phyloP scores from a whole-genome alignment of 208 protist species.

The Trypanosomatidae sp. region DNA sequence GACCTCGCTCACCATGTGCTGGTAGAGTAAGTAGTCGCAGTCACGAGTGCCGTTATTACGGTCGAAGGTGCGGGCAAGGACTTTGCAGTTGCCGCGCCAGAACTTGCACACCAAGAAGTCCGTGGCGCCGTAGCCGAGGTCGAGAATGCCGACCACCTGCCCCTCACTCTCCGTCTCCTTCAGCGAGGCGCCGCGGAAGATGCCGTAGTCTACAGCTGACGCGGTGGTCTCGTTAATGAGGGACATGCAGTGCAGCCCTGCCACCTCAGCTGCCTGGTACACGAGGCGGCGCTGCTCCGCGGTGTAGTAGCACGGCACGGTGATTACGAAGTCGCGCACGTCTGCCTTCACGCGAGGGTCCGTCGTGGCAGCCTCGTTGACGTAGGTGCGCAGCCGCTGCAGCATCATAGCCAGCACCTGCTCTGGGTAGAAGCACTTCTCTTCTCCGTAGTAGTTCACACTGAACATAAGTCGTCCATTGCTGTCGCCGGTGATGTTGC shows the following conservation, averaged over 20 bases:
- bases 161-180: constrained; percentile 83
- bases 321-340: constrained; percentile 82
- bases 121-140: constrained; percentile 88
- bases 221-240: constrained; percentile 92
- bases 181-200: constrained; percentile 80
- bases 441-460: constrained; percentile 79
- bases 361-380: constrained; percentile 65
- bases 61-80: constrained; percentile 81
- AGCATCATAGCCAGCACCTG: constrained; percentile 93
- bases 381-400: constrained; percentile 75
- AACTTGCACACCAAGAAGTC: constrained; percentile 80
- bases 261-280: constrained; percentile 84
- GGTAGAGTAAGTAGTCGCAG: constrained; percentile 80
- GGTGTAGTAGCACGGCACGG: constrained; percentile 88
- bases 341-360: constrained; percentile 59
- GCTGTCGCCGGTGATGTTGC: constrained; percentile 57
- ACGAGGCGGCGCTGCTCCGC: constrained; percentile 80
- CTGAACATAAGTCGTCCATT: constrained; percentile 78
- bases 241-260: constrained; percentile 86
- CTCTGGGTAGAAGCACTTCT: constrained; percentile 84
- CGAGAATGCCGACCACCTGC: constrained; percentile 82
- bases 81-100: constrained; percentile 81
- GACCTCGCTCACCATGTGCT: constrained; percentile 77
- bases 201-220: constrained; percentile 89
- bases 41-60: constrained; percentile 81